Evolutionary conservation across 1,284 basidiomycete genomes (phyloP).

Genomic region (Peniophora sp.): DNA sequence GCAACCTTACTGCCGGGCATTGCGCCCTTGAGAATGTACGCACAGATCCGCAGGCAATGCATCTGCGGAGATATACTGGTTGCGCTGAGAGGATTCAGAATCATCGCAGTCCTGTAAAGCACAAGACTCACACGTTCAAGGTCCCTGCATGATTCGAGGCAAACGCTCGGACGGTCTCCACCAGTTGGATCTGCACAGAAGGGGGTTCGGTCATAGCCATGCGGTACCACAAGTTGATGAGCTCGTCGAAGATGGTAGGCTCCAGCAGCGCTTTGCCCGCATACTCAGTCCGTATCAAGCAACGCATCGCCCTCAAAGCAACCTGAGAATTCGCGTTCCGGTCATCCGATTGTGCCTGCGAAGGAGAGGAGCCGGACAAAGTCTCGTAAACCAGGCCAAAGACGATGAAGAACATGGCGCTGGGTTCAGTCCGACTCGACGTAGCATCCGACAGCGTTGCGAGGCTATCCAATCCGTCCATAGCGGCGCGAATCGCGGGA

Average conservation of each 20-base stretch:
- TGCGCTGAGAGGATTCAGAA: not conserved
- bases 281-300: constrained; percentile 72
- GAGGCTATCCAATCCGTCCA: constrained; percentile 62
- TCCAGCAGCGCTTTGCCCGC: constrained; percentile 79
- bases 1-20: constrained; percentile 10
- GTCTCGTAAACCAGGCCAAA: constrained; percentile 94
- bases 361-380: constrained; percentile 45
- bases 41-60: constrained; percentile 79
- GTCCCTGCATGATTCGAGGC: constrained; percentile 18
- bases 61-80: constrained; percentile 26
- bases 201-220: constrained; percentile 85
- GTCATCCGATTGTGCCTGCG: constrained; percentile 10
- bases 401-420: constrained; percentile 79
- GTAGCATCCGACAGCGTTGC: constrained; percentile 18
- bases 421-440: constrained; percentile 59
- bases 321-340: constrained; percentile 42
- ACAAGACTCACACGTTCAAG: not conserved
- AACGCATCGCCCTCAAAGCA: constrained; percentile 76
- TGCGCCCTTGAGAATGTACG: constrained; percentile 50
- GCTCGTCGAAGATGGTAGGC: constrained; percentile 81
- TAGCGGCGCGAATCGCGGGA: constrained; percentile 64
- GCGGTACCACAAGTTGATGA: constrained; percentile 83
- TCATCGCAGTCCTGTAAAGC: not conserved
- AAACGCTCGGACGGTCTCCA: constrained; percentile 52
- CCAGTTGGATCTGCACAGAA: constrained; percentile 64